phyloP scores from a whole-genome alignment of 2,329 filamentous ascomycete species.

The Capronia epimyces region DNA sequence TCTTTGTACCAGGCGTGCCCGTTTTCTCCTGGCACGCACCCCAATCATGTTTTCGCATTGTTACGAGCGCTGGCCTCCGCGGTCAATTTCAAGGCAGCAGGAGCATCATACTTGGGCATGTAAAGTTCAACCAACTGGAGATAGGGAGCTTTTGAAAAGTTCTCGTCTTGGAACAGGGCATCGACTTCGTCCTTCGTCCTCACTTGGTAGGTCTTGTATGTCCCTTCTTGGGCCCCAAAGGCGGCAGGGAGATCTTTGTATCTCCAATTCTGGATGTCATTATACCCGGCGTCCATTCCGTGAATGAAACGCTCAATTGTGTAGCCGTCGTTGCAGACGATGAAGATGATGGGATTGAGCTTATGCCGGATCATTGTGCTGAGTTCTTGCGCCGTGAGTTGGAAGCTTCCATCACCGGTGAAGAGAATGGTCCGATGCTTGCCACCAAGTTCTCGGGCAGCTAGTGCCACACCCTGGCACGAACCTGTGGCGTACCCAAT shows the following conservation, averaged over 20 bases:
- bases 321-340: conserved; percentile 57
- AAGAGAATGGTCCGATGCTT: conserved; percentile 53
- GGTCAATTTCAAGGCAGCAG: conserved; percentile 30
- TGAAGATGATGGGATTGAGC: conserved; percentile 47
- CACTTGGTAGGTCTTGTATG: conserved; percentile 57
- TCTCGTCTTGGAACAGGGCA: conserved; percentile 29
- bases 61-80: conserved; percentile 64
- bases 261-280: conserved; percentile 50
- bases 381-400: conserved; percentile 62
- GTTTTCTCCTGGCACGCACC: background rate
- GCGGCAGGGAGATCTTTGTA: conserved; percentile 43
- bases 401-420: conserved; percentile 60
- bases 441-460: conserved; percentile 48
- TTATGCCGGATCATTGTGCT: conserved; percentile 56
- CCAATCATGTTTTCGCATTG: conserved; percentile 48
- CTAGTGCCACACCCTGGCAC: conserved; percentile 52
- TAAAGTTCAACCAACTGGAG: conserved; percentile 42
- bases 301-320: conserved; percentile 56
- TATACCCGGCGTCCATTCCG: conserved; percentile 50
- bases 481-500: conserved; percentile 58
- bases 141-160: conserved; percentile 37
- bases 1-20: background rate
- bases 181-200: conserved; percentile 49
- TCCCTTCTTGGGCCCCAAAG: conserved; percentile 27
- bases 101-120: conserved; percentile 38